phyloP scores from a whole-genome alignment of 371 early-diverging fungal species.

The Apophysomyces sp. region DNA sequence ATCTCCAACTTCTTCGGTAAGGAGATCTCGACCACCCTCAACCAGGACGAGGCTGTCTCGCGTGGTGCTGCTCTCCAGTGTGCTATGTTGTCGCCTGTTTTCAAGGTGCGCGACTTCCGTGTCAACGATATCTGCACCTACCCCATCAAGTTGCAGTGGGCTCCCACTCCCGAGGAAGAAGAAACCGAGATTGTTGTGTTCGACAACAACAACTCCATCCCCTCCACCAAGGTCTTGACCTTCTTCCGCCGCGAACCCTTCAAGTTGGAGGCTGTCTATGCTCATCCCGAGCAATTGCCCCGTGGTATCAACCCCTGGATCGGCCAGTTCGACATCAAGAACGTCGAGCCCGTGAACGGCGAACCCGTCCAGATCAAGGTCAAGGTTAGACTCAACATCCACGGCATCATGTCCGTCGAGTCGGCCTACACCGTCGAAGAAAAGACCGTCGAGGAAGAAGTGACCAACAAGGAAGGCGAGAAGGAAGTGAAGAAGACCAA shows the following conservation, averaged over 20 bases:
- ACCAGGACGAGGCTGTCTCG: conserved; percentile 97
- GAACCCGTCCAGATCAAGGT: conserved; percentile 83
- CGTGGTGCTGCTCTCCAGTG: conserved; percentile 97
- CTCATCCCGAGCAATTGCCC: conserved; percentile 70
- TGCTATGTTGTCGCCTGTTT: conserved; percentile 96
- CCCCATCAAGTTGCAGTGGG: conserved; percentile 70
- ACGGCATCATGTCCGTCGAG: conserved; percentile 82
- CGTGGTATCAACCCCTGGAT: conserved; percentile 73
- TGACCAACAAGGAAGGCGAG: conserved; percentile 58
- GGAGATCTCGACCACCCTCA: conserved; percentile 89
- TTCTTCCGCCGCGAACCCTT: conserved; percentile 79
- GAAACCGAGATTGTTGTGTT: conserved; percentile 75
- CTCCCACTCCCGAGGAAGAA: conserved; percentile 67
- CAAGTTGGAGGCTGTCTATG: conserved; percentile 77
- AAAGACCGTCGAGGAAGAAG: conserved; percentile 70
- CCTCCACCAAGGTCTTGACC: conserved; percentile 86
- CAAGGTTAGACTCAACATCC: conserved; percentile 87
- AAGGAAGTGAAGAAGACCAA: conserved; percentile 73
- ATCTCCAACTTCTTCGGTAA: conserved; percentile 82
- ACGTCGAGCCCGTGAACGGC: conserved; percentile 48
- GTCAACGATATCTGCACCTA: conserved; percentile 84
- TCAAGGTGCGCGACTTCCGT: conserved; percentile 95
- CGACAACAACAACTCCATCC: conserved; percentile 70
- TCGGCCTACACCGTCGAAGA: conserved; percentile 91
- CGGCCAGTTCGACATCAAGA: conserved; percentile 66